A percentile compares a stretch with the other conserved stretches of the same genome.
Conservation (phyloP, 305 asterid species). For the Stenogyne calaminthoides region DNA sequence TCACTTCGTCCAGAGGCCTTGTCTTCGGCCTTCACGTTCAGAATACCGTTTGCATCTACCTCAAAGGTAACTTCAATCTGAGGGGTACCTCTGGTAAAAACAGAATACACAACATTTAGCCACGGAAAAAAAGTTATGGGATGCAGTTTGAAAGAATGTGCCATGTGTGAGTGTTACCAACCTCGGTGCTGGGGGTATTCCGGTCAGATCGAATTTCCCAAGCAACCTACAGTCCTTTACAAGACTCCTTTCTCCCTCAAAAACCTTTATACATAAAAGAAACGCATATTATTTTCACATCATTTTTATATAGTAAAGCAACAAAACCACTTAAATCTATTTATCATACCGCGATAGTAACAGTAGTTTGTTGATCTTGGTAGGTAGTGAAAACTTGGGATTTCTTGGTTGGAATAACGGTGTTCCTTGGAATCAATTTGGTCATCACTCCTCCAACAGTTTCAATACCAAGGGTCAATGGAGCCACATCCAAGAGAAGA, state of each 20-base stretch:
- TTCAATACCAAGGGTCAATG: constrained; percentile 57
- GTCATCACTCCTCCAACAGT: constrained; percentile 71
- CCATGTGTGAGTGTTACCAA: constrained; percentile 11
- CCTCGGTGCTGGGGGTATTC: constrained; percentile 98
- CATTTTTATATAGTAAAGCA: background rate
- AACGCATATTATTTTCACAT: background rate
- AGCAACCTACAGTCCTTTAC: constrained; percentile 92
- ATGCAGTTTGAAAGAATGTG: background rate
- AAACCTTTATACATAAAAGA: constrained; percentile 51
- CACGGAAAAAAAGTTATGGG: background rate
- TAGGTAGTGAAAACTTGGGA: constrained; percentile 65
- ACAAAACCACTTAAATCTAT: background rate
- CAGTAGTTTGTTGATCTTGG: constrained; percentile 66
- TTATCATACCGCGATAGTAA: constrained; percentile 46
- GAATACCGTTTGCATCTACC: constrained; percentile 87
- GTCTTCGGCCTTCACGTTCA: constrained; percentile 92
- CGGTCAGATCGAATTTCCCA: constrained; percentile 89
- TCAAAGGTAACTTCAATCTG: constrained; percentile 93
- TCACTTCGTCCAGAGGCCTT: constrained; percentile 76
- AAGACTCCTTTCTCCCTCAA: constrained; percentile 95
- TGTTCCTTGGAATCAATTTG: constrained; percentile 67
- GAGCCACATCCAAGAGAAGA: constrained; percentile 63
- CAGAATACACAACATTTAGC: background rate
- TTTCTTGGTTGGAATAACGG: constrained; percentile 57
- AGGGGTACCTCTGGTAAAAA: constrained; percentile 79